Conservation (phyloP, 345 rosid species). For the Stellera chamaejasme region DNA sequence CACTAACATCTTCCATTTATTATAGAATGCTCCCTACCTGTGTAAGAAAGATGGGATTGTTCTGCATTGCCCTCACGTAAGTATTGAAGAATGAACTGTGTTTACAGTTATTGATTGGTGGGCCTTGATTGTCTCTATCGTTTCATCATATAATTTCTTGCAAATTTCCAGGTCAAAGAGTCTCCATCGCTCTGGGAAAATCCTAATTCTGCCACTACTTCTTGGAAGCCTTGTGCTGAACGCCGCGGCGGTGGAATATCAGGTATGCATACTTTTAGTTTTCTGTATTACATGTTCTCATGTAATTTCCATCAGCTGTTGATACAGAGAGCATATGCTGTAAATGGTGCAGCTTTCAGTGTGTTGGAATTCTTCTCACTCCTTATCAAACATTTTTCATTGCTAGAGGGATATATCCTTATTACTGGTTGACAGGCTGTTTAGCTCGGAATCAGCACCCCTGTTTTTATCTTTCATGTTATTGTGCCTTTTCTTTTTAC, state of each 20-base stretch:
- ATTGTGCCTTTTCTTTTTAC: no score
- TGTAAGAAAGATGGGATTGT: conserved; percentile 96
- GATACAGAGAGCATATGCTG: no score
- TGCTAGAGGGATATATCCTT: no score
- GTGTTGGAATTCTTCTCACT: not conserved
- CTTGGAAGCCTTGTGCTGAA: conserved; percentile 99
- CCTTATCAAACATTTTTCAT: not conserved
- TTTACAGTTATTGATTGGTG: not conserved
- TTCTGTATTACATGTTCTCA: not conserved
- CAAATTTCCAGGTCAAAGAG: conserved; percentile 66
- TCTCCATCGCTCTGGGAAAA: conserved; percentile 94
- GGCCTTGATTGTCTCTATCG: not conserved
- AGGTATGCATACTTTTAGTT: conserved; percentile 26
- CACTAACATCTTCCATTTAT: conserved; percentile 6
- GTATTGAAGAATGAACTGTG: conserved; percentile 17
- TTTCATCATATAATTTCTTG: conserved; percentile 8
- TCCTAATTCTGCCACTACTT: conserved; percentile 89
- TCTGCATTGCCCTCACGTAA: conserved; percentile 86
- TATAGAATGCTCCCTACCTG: conserved; percentile 80
- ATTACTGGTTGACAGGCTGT: no score
- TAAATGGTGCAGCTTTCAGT: no score
- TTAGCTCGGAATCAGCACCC: no score
- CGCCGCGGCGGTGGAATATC: conserved; percentile 74
- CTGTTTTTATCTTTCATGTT: no score
- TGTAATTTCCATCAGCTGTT: not conserved